phyloP scores from a whole-genome alignment of 345 rosid species.

The Salix arbutifolia region DNA sequence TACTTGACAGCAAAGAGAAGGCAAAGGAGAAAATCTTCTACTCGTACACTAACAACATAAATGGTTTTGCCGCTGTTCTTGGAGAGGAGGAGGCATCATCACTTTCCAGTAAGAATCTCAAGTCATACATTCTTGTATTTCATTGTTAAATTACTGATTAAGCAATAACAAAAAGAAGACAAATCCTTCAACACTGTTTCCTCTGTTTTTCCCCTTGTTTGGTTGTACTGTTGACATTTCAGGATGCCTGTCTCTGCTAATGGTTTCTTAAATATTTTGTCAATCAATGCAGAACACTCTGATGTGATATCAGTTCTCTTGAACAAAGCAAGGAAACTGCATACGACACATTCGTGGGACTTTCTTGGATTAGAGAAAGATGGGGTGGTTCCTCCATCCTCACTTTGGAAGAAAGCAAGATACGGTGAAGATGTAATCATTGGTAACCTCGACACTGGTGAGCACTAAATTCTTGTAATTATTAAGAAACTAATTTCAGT shows the following conservation, averaged over 20 bases:
- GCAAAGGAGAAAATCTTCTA: constrained; percentile 16
- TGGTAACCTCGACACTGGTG: constrained; percentile 59
- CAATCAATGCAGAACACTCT: constrained; percentile 45
- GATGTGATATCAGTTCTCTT: constrained; percentile 48
- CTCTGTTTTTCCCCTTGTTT: background rate
- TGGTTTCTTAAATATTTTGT: background rate
- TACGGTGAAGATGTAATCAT: constrained; percentile 55
- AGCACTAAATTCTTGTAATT: background rate
- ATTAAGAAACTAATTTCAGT: background rate
- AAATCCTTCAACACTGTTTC: background rate
- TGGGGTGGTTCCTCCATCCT: constrained; percentile 30
- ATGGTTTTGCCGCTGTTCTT: constrained; percentile 27
- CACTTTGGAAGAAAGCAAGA: constrained; percentile 43
- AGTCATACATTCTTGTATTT: background rate
- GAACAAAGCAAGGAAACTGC: constrained; percentile 42
- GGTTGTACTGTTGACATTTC: background rate
- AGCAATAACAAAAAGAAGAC: background rate
- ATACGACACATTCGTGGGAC: constrained; percentile 61
- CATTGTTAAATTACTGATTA: background rate
- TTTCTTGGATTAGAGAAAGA: constrained; percentile 48
- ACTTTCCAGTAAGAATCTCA: constrained; percentile 6
- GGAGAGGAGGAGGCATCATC: constrained; percentile 21
- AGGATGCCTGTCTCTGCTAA: background rate
- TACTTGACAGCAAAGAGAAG: constrained; percentile 7
- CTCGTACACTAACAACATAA: constrained; percentile 21